phyloP scores from a whole-genome alignment of 2,329 filamentous ascomycete genomes.

The Penicillium sp. region DNA sequence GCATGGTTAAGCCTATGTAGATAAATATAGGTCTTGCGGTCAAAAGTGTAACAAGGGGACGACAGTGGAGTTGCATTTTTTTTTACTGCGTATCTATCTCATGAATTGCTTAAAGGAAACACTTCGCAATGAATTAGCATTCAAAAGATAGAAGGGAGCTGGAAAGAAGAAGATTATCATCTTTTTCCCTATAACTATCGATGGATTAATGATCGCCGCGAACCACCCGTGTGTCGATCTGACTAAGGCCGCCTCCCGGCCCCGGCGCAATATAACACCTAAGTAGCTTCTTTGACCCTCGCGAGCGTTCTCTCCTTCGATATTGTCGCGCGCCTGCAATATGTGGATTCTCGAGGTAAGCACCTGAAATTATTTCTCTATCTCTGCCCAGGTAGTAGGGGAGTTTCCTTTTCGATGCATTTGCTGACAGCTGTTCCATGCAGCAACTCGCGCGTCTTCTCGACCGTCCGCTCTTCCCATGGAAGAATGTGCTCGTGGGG shows the following conservation, averaged over 20 bases:
- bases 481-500: constrained; percentile 93
- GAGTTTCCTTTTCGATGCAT: neutral
- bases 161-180: no score
- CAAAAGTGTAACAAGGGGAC: constrained; percentile 16
- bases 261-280: constrained; percentile 19
- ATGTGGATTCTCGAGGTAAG: constrained; percentile 24
- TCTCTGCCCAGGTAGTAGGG: neutral
- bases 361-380: neutral
- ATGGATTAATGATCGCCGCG: no score
- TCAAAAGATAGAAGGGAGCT: no score
- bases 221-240: no score
- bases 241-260: constrained; percentile 25
- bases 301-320: constrained; percentile 2
- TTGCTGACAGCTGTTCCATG: constrained; percentile 28
- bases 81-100: constrained; percentile 1
- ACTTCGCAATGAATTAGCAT: no score
- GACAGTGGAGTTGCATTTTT: no score
- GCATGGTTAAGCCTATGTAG: constrained; percentile 25
- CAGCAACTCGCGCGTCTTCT: constrained; percentile 73
- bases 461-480: constrained; percentile 89
- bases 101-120: no score
- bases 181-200: no score
- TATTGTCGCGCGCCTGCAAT: constrained; percentile 11
- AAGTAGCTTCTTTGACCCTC: constrained; percentile 21
- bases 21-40: constrained; percentile 21